Percentiles rank a stretch among this genome's conserved stretches.
phyloP scores from a whole-genome alignment of 1,284 basidiomycete genomes.

The Marasmius oreades region DNA sequence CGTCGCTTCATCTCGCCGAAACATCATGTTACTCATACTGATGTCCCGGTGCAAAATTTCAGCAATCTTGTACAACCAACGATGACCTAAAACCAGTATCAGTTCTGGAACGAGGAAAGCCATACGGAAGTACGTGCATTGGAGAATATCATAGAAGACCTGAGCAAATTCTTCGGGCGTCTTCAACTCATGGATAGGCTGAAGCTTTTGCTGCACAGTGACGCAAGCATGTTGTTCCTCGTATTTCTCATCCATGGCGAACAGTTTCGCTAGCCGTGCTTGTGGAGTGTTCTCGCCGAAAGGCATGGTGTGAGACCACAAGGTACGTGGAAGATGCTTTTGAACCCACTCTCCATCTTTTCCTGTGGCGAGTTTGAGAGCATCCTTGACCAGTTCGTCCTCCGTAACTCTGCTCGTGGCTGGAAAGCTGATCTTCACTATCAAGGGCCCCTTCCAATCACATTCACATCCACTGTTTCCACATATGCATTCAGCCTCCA shows the following conservation, averaged over 20 bases:
- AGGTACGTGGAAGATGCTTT: no score
- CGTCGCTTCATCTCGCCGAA: not conserved
- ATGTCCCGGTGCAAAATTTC: constrained; percentile 8
- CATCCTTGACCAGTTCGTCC: no score
- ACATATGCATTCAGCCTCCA: no score
- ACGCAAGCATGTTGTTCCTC: not conserved
- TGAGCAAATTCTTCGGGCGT: not conserved
- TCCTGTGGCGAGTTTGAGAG: no score
- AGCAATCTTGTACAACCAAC: not conserved
- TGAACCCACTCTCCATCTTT: no score
- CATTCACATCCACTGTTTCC: no score
- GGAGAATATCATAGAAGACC: not conserved
- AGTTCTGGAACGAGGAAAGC: no score
- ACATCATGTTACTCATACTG: constrained; percentile 8
- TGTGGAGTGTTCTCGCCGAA: no score
- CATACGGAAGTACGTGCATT: not conserved
- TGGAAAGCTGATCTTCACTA: no score
- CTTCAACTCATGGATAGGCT: not conserved
- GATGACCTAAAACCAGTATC: not conserved
- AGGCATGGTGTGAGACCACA: no score
- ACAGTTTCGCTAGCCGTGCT: no score
- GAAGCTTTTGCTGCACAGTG: not conserved
- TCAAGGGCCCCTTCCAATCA: no score
- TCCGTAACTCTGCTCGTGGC: not conserved
- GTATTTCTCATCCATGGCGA: not conserved